A percentile compares a stretch with the other conserved stretches of the same genome.
Conservation (phyloP, 1,284 basidiomycete species). For the Leccinum pachyderme region DNA sequence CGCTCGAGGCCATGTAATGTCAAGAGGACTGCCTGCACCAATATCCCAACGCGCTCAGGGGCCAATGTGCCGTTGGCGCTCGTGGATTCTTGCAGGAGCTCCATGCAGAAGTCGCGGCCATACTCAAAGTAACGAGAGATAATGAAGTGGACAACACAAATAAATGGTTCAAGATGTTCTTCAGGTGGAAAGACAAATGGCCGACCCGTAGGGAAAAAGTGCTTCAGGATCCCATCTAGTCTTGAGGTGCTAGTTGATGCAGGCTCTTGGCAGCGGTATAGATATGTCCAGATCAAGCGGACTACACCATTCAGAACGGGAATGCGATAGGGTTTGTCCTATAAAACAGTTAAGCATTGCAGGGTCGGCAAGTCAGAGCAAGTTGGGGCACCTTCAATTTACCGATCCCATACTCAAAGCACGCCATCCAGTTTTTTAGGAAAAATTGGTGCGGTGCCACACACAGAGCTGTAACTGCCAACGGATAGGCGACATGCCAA, state of each 20-base stretch:
- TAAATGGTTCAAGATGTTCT: conserved; percentile 74
- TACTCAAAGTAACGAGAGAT: conserved; percentile 86
- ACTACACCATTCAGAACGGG: conserved; percentile 81
- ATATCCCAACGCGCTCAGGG: conserved; percentile 74
- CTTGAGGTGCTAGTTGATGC: conserved; percentile 75
- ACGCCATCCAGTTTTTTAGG: conserved; percentile 75
- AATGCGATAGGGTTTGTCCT: conserved; percentile 80
- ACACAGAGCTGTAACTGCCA: conserved; percentile 82
- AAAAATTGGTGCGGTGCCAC: conserved; percentile 88
- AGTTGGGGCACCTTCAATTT: conserved; percentile 70
- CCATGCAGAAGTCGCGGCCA: conserved; percentile 79
- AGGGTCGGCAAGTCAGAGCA: not conserved
- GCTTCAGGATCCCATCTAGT: conserved; percentile 74
- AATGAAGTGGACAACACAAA: conserved; percentile 80
- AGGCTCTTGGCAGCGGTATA: conserved; percentile 89
- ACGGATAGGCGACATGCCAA: conserved; percentile 86
- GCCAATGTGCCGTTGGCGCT: conserved; percentile 49
- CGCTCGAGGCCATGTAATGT: conserved; percentile 73
- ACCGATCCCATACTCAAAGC: conserved; percentile 67
- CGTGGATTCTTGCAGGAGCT: conserved; percentile 69
- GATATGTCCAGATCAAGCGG: conserved; percentile 90
- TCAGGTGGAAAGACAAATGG: conserved; percentile 67
- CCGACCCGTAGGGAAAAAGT: conserved; percentile 78
- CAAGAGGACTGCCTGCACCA: conserved; percentile 75
- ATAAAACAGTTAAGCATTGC: conserved; percentile 1